These are phyloP conservation scores for Pseudonitzschia delicatissima DNA, from an alignment of 108 stramenopile genomes.

Conservation along the genomic window DNA sequence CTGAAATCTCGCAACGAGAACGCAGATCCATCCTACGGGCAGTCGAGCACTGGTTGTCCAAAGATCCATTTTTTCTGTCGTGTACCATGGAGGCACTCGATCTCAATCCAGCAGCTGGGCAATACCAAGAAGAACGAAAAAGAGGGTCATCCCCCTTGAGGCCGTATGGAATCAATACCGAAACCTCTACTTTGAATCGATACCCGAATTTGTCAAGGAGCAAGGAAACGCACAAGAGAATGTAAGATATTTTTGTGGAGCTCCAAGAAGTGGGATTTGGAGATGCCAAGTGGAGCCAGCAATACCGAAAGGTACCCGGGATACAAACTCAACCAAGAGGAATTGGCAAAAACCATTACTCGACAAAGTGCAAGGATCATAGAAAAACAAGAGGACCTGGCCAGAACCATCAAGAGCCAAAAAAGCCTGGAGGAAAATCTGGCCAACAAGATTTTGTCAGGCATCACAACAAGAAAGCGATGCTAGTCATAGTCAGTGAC, in stretches of 20 bases:
- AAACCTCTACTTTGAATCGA: constrained; percentile 48
- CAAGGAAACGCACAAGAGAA: not conserved
- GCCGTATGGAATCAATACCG: constrained; percentile 38
- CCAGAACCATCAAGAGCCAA: not conserved
- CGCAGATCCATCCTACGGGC: constrained; percentile 15
- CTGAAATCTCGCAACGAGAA: not conserved
- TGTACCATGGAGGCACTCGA: constrained; percentile 46
- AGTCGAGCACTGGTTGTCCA: constrained; percentile 33
- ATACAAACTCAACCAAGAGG: constrained; percentile 1
- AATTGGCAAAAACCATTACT: not conserved
- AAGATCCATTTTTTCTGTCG: constrained; percentile 39
- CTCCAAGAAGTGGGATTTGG: constrained; percentile 40
- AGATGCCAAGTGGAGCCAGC: constrained; percentile 36
- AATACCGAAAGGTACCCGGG: constrained; percentile 31
- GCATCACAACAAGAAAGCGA: not conserved
- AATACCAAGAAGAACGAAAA: not conserved
- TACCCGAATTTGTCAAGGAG: constrained; percentile 34
- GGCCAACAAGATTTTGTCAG: not conserved
- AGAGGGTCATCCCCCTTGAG: constrained; percentile 12
- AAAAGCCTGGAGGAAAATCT: not conserved
- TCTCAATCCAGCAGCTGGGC: constrained; percentile 6
- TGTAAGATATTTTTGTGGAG: not conserved
- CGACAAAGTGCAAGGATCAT: constrained; percentile 5
- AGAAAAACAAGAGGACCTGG: not conserved
- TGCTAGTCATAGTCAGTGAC: not conserved